These are phyloP conservation scores for Corniculantispora saksenae DNA, from an alignment of 2,329 filamentous ascomycete species.

Conservation along the genomic window DNA sequence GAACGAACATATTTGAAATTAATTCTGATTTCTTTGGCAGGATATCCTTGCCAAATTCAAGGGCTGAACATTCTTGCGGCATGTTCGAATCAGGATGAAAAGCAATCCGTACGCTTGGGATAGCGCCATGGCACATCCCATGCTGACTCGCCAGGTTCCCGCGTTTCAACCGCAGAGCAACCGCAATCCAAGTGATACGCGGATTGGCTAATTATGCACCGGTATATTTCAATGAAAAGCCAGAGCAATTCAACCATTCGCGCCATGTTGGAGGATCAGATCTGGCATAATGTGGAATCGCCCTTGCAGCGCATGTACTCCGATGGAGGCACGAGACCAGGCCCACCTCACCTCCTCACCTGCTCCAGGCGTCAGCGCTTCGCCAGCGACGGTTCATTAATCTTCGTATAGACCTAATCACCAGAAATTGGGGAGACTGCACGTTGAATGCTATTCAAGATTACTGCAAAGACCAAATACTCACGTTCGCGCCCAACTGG, in stretches of 20 bases:
- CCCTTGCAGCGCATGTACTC: background rate
- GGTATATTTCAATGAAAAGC: too few species aligned
- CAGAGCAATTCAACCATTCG: background rate
- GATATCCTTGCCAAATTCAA: constrained; percentile 69
- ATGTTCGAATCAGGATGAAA: background rate
- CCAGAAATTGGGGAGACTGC: background rate
- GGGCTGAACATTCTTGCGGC: constrained; percentile 47
- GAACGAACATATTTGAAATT: background rate
- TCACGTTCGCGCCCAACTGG: constrained; percentile 3
- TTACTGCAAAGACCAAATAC: background rate
- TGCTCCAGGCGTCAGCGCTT: constrained; percentile 3
- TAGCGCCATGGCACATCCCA: background rate
- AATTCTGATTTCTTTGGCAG: constrained; percentile 39
- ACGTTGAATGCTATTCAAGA: background rate
- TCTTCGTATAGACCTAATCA: background rate
- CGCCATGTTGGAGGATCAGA: background rate
- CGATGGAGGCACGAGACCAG: constrained; percentile 18
- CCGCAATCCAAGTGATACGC: background rate
- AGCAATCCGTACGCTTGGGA: too few species aligned
- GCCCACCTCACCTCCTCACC: constrained; percentile 9
- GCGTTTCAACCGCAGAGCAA: background rate
- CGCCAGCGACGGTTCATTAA: background rate
- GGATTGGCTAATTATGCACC: background rate
- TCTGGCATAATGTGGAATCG: background rate
- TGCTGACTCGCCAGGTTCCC: background rate